These are phyloP conservation scores for Ceratocystis colombiana DNA, from an alignment of 2,329 filamentous ascomycete genomes.

Conservation along the genomic window DNA sequence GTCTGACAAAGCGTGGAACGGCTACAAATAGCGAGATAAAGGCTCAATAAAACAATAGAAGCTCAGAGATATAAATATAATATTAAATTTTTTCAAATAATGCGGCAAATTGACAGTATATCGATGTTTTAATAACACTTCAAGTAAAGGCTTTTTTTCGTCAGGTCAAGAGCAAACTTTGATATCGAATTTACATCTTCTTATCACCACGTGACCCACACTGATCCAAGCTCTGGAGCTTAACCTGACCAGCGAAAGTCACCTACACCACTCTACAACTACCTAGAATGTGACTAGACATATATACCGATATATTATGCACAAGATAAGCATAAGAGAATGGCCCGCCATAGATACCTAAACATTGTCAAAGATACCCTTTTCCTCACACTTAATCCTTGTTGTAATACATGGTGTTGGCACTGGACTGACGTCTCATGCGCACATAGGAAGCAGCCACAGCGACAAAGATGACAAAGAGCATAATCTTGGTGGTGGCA, in stretches of 20 bases:
- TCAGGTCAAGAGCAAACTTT: conserved; percentile 16
- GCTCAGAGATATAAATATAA: background rate
- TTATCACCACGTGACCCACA: conserved; percentile 22
- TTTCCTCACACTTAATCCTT: conserved; percentile 9
- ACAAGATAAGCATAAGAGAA: background rate
- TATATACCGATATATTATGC: background rate
- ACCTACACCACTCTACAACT: background rate
- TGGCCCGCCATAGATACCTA: background rate
- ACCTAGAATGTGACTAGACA: background rate
- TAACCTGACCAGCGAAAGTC: background rate
- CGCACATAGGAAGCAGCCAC: conserved; percentile 23
- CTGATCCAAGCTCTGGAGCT: background rate
- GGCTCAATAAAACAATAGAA: background rate
- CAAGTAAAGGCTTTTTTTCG: background rate
- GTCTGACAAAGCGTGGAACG: background rate
- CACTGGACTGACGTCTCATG: conserved; percentile 19
- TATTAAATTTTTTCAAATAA: background rate
- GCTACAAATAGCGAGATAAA: background rate
- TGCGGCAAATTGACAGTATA: background rate
- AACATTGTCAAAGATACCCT: background rate
- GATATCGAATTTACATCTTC: conserved; percentile 21
- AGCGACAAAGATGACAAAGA: conserved; percentile 24
- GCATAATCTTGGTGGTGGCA: conserved; percentile 21
- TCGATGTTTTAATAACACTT: background rate
- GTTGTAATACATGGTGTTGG: conserved; percentile 13